Evolutionary conservation across 2,329 filamentous ascomycete genomes (phyloP).

Genomic region (Aspergillus sp.): DNA sequence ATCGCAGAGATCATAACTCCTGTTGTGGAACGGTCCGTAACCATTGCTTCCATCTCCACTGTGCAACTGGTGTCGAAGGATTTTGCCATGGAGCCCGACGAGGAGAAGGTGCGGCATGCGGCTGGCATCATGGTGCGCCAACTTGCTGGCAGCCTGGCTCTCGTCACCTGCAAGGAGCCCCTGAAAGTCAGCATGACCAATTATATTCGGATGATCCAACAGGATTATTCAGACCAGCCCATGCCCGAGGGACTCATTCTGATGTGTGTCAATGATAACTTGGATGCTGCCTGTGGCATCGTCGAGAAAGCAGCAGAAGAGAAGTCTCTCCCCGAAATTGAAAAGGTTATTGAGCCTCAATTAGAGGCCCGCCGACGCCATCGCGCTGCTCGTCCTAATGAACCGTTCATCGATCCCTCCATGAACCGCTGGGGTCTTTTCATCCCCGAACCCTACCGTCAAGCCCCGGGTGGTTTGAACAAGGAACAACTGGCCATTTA

Average conservation of each 20-base stretch:
- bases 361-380: conserved; percentile 76
- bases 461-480: conserved; percentile 79
- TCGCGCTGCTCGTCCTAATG: conserved; percentile 70
- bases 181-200: conserved; percentile 95
- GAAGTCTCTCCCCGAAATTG: conserved; percentile 88
- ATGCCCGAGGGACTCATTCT: conserved; percentile 92
- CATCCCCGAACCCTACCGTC: conserved; percentile 89
- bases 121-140: conserved; percentile 94
- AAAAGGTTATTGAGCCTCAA: conserved; percentile 83
- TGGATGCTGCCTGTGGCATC: conserved; percentile 87
- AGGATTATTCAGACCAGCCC: conserved; percentile 63
- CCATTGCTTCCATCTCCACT: conserved; percentile 95
- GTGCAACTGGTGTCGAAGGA: conserved; percentile 95
- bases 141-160: conserved; percentile 85
- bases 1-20: conserved; percentile 96
- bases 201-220: conserved; percentile 84
- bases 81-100: conserved; percentile 88
- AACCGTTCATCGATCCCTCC: conserved; percentile 77
- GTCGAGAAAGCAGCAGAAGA: conserved; percentile 96
- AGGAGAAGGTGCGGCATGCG: conserved; percentile 79
- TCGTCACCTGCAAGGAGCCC: conserved; percentile 98
- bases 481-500: conserved; percentile 93
- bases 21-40: conserved; percentile 95
- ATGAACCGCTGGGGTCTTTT: conserved; percentile 90
- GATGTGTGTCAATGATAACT: conserved; percentile 98